phyloP scores from a whole-genome alignment of 768 basidiomycete genomes.

The Lentinus brumalis region DNA sequence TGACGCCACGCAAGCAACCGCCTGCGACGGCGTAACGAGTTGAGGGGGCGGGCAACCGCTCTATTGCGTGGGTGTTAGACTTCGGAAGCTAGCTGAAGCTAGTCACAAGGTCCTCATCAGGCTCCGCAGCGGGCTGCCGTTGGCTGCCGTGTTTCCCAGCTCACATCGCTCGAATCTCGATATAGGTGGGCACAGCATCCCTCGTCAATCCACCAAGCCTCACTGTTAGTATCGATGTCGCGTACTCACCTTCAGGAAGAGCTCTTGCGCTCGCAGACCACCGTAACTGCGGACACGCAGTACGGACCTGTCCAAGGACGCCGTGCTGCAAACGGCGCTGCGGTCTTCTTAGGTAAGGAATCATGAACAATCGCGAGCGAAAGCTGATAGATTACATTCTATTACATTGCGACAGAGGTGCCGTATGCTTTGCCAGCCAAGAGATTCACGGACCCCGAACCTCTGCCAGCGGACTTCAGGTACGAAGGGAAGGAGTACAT shows the following conservation, averaged over 20 bases:
- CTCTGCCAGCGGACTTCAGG: conserved; percentile 52
- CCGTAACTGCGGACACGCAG: conserved; percentile 53
- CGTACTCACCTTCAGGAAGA: conserved; percentile 58
- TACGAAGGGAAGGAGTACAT: conserved; percentile 67
- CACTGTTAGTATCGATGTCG: conserved; percentile 16
- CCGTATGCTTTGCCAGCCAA: conserved; percentile 69
- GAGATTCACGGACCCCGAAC: conserved; percentile 64
- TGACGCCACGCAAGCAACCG: too few relatives aligned
- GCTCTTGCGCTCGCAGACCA: conserved; percentile 40
- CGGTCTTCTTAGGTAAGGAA: conserved; percentile 61
- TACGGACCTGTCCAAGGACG: conserved; percentile 62
- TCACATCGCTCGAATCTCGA: neutral
- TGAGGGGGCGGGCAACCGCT: too few relatives aligned
- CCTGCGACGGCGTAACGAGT: too few relatives aligned
- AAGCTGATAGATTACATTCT: neutral
- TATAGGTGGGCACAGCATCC: neutral
- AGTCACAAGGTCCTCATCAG: too few relatives aligned
- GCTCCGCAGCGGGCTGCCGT: too few relatives aligned
- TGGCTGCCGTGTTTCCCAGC: neutral
- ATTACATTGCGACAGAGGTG: conserved; percentile 48
- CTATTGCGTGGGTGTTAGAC: too few relatives aligned
- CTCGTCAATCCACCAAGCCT: neutral
- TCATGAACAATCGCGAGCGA: neutral
- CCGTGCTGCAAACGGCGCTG: conserved; percentile 59
- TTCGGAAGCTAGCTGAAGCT: too few relatives aligned